Evolutionary conservation across 495 filamentous ascomycete genomes (phyloP).

Genomic region (Astrothelium macrocarpum): DNA sequence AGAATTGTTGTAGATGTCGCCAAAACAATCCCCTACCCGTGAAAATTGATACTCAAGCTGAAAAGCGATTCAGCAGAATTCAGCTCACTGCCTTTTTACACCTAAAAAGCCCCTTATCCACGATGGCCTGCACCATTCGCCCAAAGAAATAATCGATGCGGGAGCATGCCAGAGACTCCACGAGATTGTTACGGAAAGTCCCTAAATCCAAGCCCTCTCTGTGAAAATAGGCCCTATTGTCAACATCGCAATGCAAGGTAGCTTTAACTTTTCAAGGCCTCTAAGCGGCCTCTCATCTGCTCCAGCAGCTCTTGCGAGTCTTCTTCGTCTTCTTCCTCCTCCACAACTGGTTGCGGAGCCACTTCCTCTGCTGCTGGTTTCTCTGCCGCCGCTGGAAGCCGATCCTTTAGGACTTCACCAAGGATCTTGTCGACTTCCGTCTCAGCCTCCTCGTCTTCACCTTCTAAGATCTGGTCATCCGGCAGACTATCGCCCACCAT

Average conservation of each 20-base stretch:
- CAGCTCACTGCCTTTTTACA: too few species aligned
- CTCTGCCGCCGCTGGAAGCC: constrained; percentile 54
- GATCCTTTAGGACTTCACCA: constrained; percentile 76
- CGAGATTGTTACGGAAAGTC: too few species aligned
- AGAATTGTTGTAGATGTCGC: too few species aligned
- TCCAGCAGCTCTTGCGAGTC: constrained; percentile 78
- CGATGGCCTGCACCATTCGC: too few species aligned
- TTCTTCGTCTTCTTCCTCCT: constrained; percentile 67
- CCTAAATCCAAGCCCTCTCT: too few species aligned
- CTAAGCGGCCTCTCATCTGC: constrained; percentile 85
- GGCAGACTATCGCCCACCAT: constrained; percentile 83
- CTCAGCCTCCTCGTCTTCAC: constrained; percentile 82
- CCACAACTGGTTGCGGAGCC: constrained; percentile 37
- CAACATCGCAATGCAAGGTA: neutral
- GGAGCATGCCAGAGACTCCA: too few species aligned
- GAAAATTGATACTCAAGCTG: too few species aligned
- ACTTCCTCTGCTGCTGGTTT: constrained; percentile 32
- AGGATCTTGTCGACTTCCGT: constrained; percentile 87
- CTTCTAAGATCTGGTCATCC: constrained; percentile 58
- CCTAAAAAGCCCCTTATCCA: too few species aligned
- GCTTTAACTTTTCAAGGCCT: constrained; percentile 78
- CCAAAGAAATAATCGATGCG: too few species aligned
- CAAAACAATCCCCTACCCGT: too few species aligned
- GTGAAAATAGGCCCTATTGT: neutral
- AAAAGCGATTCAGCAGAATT: too few species aligned